These are phyloP conservation scores for Gigaspora rosea DNA, from an alignment of 192 early-diverging fungal species.

Conservation along the genomic window DNA sequence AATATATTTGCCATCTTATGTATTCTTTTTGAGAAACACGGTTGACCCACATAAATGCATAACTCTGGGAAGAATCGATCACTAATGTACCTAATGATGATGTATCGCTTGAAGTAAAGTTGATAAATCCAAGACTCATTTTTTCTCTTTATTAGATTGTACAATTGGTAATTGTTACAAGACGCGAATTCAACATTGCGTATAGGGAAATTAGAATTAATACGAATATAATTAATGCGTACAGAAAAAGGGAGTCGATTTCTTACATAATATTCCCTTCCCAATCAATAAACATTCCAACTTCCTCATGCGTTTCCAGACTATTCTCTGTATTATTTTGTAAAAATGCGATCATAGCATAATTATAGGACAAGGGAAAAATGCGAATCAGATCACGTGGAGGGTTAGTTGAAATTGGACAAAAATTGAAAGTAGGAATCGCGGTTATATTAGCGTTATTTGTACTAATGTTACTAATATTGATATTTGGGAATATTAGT, in stretches of 20 bases:
- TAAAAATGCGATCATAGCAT: neutral
- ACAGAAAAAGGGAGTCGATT: neutral
- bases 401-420: neutral
- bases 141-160: no score
- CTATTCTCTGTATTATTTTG: neutral
- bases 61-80: neutral
- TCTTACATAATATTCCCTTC: neutral
- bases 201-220: no score
- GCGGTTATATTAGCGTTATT: neutral
- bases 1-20: neutral
- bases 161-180: no score
- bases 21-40: neutral
- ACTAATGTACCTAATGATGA: neutral
- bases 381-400: neutral
- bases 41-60: conserved; percentile 9
- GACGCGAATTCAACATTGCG: no score
- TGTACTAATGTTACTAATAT: neutral
- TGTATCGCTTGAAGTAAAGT: neutral
- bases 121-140: no score
- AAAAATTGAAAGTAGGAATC: conserved; percentile 1
- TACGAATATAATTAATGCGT: no score
- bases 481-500: neutral
- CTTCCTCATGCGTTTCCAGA: neutral
- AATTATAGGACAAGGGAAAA: neutral
- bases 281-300: neutral